A percentile compares a stretch with the other conserved stretches of the same genome.
These are phyloP conservation scores for Lepidium aucheri DNA, from an alignment of 345 rosid genomes.

Conservation along the genomic window DNA sequence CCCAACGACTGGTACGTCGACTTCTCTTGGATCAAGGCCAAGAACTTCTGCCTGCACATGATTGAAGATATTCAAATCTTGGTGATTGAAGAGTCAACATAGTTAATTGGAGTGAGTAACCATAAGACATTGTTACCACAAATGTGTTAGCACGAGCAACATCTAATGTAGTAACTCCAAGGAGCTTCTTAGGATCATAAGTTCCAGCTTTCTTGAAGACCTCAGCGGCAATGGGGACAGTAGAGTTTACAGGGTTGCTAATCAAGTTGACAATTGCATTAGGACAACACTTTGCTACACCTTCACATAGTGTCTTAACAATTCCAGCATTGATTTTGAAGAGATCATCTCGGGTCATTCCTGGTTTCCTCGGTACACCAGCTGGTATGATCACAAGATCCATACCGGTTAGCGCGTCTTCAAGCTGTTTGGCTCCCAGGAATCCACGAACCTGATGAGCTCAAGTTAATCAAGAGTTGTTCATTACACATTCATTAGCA, in stretches of 20 bases:
- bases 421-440: constrained; percentile 73
- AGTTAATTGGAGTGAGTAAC: background rate
- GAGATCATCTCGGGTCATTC: constrained; percentile 86
- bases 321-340: constrained; percentile 91
- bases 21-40: constrained; percentile 93
- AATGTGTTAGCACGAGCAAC: constrained; percentile 86
- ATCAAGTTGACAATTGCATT: constrained; percentile 72
- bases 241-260: constrained; percentile 82
- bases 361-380: constrained; percentile 84
- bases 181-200: constrained; percentile 65
- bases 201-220: constrained; percentile 83
- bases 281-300: constrained; percentile 63
- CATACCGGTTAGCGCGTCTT: constrained; percentile 67
- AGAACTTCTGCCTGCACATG: constrained; percentile 82
- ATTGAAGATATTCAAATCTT: background rate
- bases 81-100: background rate
- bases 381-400: constrained; percentile 88
- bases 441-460: constrained; percentile 62
- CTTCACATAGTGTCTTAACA: constrained; percentile 73
- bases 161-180: constrained; percentile 86
- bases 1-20: constrained; percentile 92
- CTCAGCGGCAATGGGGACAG: constrained; percentile 78
- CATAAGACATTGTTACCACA: constrained; percentile 36
- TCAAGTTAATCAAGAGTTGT: constrained; percentile 1
- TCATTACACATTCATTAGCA: background rate